Evolutionary conservation across 2,329 filamentous ascomycete species (phyloP).

Genomic region (Penicillium concentricum): DNA sequence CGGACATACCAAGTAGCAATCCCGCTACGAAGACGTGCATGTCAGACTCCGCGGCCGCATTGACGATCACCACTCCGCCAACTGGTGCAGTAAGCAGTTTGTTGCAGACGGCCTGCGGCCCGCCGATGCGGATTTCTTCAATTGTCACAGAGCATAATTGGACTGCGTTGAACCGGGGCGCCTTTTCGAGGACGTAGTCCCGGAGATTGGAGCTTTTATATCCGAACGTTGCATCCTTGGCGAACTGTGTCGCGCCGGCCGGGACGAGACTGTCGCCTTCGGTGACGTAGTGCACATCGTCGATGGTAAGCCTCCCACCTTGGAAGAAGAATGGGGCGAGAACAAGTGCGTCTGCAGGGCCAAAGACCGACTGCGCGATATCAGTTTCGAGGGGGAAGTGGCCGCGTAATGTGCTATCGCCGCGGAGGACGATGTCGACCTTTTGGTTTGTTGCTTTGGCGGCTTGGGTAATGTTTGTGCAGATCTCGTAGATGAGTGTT

Average conservation of each 20-base stretch:
- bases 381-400: conserved; percentile 59
- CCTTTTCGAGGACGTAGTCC: conserved; percentile 58
- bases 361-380: conserved; percentile 51
- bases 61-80: conserved; percentile 51
- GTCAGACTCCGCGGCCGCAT: conserved; percentile 55
- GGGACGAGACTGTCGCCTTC: conserved; percentile 52
- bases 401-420: conserved; percentile 58
- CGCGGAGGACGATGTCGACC: conserved; percentile 57
- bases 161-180: conserved; percentile 39
- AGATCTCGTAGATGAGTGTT: conserved; percentile 52
- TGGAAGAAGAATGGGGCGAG: conserved; percentile 61
- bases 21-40: conserved; percentile 57
- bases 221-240: conserved; percentile 58
- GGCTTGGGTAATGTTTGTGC: conserved; percentile 49
- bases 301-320: conserved; percentile 57
- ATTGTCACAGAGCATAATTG: conserved; percentile 48
- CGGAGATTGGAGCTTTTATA: conserved; percentile 55
- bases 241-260: conserved; percentile 56
- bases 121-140: conserved; percentile 50
- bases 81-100: conserved; percentile 40
- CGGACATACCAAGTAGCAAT: conserved; percentile 38
- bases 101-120: conserved; percentile 43
- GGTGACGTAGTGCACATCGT: conserved; percentile 59
- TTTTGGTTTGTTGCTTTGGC: conserved; percentile 38
- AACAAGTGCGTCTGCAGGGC: conserved; percentile 53